phyloP scores from a whole-genome alignment of 2,329 filamentous ascomycete species.

The Colletotrichum lentis region DNA sequence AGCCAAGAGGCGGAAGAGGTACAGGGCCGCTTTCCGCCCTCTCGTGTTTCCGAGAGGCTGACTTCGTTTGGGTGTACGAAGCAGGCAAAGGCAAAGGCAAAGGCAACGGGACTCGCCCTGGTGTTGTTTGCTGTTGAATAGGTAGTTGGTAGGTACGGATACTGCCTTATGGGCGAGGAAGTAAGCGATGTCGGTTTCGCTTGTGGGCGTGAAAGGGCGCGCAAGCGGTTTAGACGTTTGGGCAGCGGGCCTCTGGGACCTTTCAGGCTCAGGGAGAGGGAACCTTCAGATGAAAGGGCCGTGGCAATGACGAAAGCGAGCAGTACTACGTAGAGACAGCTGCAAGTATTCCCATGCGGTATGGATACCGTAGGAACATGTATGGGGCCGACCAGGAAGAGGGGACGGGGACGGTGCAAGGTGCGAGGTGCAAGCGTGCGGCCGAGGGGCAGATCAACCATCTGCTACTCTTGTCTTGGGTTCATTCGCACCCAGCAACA shows the following conservation, averaged over 20 bases:
- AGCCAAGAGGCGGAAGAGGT: background rate
- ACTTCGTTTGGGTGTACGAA: background rate
- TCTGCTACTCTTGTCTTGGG: background rate
- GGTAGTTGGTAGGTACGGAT: too few species aligned
- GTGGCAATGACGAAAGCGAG: constrained; percentile 38
- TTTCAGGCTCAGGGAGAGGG: constrained; percentile 20
- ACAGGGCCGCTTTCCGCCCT: background rate
- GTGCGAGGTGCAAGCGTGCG: background rate
- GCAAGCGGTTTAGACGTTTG: constrained; percentile 10
- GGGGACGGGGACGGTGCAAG: background rate
- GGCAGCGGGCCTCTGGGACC: background rate
- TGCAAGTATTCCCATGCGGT: background rate
- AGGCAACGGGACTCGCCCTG: background rate
- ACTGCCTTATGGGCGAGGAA: background rate
- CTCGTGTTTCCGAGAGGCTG: background rate
- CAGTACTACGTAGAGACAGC: constrained; percentile 15
- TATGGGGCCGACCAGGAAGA: constrained; percentile 32
- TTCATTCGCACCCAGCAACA: constrained; percentile 18
- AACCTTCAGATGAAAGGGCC: constrained; percentile 36
- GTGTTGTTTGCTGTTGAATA: background rate
- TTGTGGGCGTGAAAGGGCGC: constrained; percentile 3
- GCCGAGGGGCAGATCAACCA: constrained; percentile 19
- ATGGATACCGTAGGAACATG: constrained; percentile 23
- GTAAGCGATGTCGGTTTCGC: background rate
- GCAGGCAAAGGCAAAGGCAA: background rate